Evolutionary conservation across 768 basidiomycete species (phyloP).

Genomic region (Amanita molliuscula): DNA sequence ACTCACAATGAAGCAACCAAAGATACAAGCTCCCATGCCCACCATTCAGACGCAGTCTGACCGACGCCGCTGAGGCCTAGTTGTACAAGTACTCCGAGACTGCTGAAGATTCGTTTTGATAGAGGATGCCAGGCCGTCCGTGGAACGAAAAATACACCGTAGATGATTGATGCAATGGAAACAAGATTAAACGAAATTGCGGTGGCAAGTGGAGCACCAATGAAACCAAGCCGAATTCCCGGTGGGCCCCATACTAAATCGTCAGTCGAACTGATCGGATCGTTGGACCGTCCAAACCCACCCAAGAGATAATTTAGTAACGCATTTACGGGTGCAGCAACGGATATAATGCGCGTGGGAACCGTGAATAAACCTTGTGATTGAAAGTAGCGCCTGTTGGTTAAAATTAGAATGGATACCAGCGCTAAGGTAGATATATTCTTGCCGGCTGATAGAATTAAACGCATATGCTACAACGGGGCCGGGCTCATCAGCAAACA

Average conservation of each 20-base stretch:
- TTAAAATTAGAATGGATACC: neutral
- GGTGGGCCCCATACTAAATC: slow-evolving; percentile 71
- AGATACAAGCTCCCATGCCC: slow-evolving; percentile 88
- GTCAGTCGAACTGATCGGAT: neutral
- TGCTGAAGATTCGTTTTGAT: slow-evolving; percentile 50
- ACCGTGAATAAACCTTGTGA: slow-evolving; percentile 80
- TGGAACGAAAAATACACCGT: slow-evolving; percentile 53
- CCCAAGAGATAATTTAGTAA: slow-evolving; percentile 80
- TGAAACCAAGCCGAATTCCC: slow-evolving; percentile 73
- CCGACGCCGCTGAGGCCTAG: slow-evolving; percentile 80
- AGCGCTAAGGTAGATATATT: slow-evolving; percentile 9
- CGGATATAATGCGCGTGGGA: slow-evolving; percentile 73
- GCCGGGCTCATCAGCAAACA: slow-evolving; percentile 2
- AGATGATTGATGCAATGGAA: slow-evolving; percentile 46
- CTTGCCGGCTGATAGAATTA: slow-evolving; percentile 38
- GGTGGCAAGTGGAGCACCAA: slow-evolving; percentile 88
- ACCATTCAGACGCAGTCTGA: slow-evolving; percentile 90
- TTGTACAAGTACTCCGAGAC: slow-evolving; percentile 55
- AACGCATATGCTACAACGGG: slow-evolving; percentile 33
- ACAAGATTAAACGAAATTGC: slow-evolving; percentile 87
- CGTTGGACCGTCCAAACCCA: slow-evolving; percentile 17
- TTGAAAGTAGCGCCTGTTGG: slow-evolving; percentile 60
- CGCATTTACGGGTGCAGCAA: slow-evolving; percentile 81
- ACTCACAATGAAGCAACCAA: slow-evolving; percentile 40
- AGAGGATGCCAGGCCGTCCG: slow-evolving; percentile 79